Conservation (phyloP, 192 early-diverging fungal species). For the Gamsiella multidivaricata region DNA sequence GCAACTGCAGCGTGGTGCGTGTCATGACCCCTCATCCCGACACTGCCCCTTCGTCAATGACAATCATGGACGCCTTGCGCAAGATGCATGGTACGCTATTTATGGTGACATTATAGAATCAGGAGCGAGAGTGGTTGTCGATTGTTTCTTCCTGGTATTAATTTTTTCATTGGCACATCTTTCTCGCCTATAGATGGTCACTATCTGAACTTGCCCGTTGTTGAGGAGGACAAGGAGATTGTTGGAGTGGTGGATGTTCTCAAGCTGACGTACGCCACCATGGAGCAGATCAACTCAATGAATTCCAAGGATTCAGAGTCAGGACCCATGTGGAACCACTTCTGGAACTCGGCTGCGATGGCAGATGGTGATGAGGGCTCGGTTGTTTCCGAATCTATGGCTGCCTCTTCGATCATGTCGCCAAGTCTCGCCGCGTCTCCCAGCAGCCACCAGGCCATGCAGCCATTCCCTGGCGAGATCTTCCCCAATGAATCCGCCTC, state of each 20-base stretch:
- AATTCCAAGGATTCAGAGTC: conserved; percentile 65
- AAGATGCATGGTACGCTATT: conserved; percentile 79
- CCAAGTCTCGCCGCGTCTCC: conserved; percentile 58
- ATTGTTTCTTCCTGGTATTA: neutral
- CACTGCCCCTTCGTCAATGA: conserved; percentile 74
- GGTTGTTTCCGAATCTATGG: conserved; percentile 69
- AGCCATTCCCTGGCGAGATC: conserved; percentile 63
- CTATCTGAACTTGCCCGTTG: conserved; percentile 86
- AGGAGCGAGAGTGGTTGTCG: too few species aligned
- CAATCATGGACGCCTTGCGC: conserved; percentile 84
- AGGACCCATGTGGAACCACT: conserved; percentile 81
- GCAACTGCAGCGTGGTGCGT: conserved; percentile 91
- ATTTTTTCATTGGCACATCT: neutral
- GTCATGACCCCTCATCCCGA: conserved; percentile 97
- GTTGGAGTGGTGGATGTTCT: conserved; percentile 87
- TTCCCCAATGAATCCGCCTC: conserved; percentile 67
- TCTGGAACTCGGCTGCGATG: conserved; percentile 76
- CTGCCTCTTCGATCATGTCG: conserved; percentile 54
- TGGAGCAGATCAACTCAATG: conserved; percentile 83
- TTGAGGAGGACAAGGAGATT: conserved; percentile 74
- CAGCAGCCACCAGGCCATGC: conserved; percentile 53
- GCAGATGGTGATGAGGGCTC: conserved; percentile 76
- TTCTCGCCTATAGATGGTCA: conserved; percentile 69
- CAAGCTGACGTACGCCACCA: conserved; percentile 82
- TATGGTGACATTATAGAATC: neutral